Evolutionary conservation across 768 basidiomycete genomes (phyloP).

Genomic region (Boletus subcaerulescens): DNA sequence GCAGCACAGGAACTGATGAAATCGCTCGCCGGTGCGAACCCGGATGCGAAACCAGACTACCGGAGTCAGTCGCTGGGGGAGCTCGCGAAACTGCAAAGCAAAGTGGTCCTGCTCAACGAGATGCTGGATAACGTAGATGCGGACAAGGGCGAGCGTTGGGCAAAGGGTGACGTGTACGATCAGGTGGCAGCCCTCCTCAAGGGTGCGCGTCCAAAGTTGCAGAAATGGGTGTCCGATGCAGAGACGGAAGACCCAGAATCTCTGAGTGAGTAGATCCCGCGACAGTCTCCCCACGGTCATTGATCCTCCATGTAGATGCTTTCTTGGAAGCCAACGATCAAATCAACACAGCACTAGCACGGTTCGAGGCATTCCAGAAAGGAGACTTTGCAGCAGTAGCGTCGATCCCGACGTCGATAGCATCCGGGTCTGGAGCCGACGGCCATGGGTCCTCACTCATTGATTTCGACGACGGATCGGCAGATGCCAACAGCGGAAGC

Average conservation of each 20-base stretch:
- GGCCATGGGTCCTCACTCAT: conserved; percentile 55
- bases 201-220: conserved; percentile 87
- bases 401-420: conserved; percentile 63
- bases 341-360: conserved; percentile 86
- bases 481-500: conserved; percentile 16
- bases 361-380: conserved; percentile 91
- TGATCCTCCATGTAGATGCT: conserved; percentile 55
- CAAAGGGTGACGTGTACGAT: conserved; percentile 89
- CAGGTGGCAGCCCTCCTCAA: conserved; percentile 87
- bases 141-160: conserved; percentile 72
- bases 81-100: conserved; percentile 90
- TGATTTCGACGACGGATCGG: conserved; percentile 64
- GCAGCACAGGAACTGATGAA: conserved; percentile 99
- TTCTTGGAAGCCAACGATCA: conserved; percentile 97
- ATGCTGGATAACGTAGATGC: conserved; percentile 91
- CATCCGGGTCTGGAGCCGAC: conserved; percentile 26
- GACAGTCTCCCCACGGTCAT: background rate
- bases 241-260: conserved; percentile 87
- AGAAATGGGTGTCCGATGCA: conserved; percentile 97
- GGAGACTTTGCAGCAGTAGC: conserved; percentile 80
- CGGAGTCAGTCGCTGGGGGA: conserved; percentile 85
- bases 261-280: conserved; percentile 54
- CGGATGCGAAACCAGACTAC: conserved; percentile 93
- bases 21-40: conserved; percentile 88
- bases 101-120: conserved; percentile 94